These are phyloP conservation scores for Colletotrichum viniferum DNA, from an alignment of 2,329 filamentous ascomycete genomes.

Conservation along the genomic window DNA sequence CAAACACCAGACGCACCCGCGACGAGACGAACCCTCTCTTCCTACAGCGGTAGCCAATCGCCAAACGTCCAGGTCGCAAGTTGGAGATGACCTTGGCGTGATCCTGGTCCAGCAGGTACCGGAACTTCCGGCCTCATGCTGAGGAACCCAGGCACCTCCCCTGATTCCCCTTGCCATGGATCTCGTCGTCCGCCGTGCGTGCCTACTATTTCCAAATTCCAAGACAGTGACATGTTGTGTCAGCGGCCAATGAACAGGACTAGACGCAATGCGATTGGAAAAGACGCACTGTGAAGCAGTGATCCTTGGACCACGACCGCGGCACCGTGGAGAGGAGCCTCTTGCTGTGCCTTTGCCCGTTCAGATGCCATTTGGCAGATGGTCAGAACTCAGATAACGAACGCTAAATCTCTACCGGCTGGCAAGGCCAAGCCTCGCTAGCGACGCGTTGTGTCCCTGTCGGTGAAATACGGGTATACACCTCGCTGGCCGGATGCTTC, in stretches of 20 bases:
- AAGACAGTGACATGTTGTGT: background rate
- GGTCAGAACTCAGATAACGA: background rate
- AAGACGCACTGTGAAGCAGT: background rate
- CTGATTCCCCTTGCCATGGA: background rate
- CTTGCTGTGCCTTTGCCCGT: background rate
- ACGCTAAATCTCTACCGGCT: background rate
- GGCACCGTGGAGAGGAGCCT: background rate
- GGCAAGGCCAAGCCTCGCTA: background rate
- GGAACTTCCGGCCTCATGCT: slow-evolving; percentile 1
- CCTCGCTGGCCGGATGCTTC: background rate
- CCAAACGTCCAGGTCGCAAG: background rate
- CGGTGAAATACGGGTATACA: background rate
- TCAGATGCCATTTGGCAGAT: background rate
- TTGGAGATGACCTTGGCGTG: background rate
- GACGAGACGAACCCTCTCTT: slow-evolving; percentile 13
- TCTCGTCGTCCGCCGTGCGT: background rate
- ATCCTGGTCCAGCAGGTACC: background rate
- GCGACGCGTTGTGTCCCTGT: background rate
- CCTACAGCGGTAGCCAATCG: background rate
- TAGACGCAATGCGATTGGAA: background rate
- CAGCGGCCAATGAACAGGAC: background rate
- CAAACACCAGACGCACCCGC: slow-evolving; percentile 11
- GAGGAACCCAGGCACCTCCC: background rate
- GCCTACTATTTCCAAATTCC: background rate
- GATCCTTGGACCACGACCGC: background rate